A percentile compares a stretch with the other conserved stretches of the same genome.
phyloP scores from a whole-genome alignment of 2,329 filamentous ascomycete species.

The Phialocephala subalpina region DNA sequence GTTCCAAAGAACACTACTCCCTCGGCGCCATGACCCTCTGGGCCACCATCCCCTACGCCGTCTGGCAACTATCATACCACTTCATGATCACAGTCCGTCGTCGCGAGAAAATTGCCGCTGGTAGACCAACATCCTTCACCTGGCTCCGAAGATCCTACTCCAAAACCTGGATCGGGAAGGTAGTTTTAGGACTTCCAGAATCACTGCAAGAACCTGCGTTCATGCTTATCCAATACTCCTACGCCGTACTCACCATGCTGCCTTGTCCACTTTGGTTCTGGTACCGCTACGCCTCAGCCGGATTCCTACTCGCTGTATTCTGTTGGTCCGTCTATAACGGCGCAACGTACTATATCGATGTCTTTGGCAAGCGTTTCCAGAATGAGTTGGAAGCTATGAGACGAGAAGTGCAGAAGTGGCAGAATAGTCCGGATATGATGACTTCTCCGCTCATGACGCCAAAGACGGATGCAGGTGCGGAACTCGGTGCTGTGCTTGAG shows the following conservation, averaged over 20 bases:
- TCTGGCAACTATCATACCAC: conserved; percentile 95
- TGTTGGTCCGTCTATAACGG: conserved; percentile 96
- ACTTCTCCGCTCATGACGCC: conserved; percentile 51
- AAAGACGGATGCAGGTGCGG: conserved; percentile 34
- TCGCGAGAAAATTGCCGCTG: conserved; percentile 94
- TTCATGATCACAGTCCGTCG: conserved; percentile 94
- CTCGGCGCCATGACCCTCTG: conserved; percentile 88
- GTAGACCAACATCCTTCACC: conserved; percentile 94
- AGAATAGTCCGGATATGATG: conserved; percentile 63
- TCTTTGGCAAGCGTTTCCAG: conserved; percentile 96
- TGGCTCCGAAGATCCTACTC: conserved; percentile 94
- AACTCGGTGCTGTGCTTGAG: conserved; percentile 31
- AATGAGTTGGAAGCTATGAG: conserved; percentile 92
- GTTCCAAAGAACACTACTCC: conserved; percentile 81
- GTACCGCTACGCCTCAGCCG: conserved; percentile 79
- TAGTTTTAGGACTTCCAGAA: conserved; percentile 81
- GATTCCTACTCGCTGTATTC: conserved; percentile 85
- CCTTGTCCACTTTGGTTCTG: conserved; percentile 96
- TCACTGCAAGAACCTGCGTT: conserved; percentile 86
- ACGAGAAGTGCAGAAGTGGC: conserved; percentile 89
- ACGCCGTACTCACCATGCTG: conserved; percentile 91
- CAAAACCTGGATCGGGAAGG: conserved; percentile 85
- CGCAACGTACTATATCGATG: conserved; percentile 96
- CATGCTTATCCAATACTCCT: conserved; percentile 94
- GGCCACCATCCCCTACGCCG: conserved; percentile 89